Evolutionary conservation across 2,329 filamentous ascomycete genomes (phyloP).

Genomic region (Arachnopeziza araneosa): DNA sequence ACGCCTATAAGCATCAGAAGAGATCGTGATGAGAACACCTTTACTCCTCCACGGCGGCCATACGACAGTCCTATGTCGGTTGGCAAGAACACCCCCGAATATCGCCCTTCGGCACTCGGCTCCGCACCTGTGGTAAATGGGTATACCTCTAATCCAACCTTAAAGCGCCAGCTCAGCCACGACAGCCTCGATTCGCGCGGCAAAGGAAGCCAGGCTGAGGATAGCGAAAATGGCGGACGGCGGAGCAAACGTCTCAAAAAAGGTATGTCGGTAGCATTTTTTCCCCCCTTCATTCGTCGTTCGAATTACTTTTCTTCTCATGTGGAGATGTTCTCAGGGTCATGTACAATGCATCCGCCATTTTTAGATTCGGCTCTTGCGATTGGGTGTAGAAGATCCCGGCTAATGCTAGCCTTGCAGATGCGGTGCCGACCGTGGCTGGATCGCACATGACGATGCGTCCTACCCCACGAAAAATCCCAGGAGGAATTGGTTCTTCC

Average conservation of each 20-base stretch:
- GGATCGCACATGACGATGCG: slow-evolving; percentile 96
- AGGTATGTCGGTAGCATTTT: slow-evolving; percentile 43
- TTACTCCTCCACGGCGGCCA: slow-evolving; percentile 43
- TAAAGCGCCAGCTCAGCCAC: slow-evolving; percentile 74
- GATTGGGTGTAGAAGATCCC: slow-evolving; percentile 21
- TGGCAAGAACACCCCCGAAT: slow-evolving; percentile 60
- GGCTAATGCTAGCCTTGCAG: slow-evolving; percentile 39
- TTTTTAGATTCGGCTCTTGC: slow-evolving; percentile 7
- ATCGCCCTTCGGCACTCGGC: slow-evolving; percentile 49
- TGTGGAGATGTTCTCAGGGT: slow-evolving; percentile 14
- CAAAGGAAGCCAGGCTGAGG: slow-evolving; percentile 24
- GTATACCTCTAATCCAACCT: slow-evolving; percentile 41
- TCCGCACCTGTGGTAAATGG: slow-evolving; percentile 48
- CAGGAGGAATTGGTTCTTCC: slow-evolving; percentile 38
- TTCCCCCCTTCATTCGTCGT: neutral
- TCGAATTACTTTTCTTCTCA: slow-evolving; percentile 3
- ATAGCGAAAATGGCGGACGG: slow-evolving; percentile 63
- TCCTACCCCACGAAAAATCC: slow-evolving; percentile 61
- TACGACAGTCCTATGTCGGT: slow-evolving; percentile 59
- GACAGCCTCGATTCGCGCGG: slow-evolving; percentile 37
- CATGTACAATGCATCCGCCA: slow-evolving; percentile 15
- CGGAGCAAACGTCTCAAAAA: slow-evolving; percentile 93
- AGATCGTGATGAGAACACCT: slow-evolving; percentile 46
- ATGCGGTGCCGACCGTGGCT: slow-evolving; percentile 75
- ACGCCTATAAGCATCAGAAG: slow-evolving; percentile 49